Base-by-base conservation (phyloP, 768 basidiomycete species). In the Russula earlei region DNA sequence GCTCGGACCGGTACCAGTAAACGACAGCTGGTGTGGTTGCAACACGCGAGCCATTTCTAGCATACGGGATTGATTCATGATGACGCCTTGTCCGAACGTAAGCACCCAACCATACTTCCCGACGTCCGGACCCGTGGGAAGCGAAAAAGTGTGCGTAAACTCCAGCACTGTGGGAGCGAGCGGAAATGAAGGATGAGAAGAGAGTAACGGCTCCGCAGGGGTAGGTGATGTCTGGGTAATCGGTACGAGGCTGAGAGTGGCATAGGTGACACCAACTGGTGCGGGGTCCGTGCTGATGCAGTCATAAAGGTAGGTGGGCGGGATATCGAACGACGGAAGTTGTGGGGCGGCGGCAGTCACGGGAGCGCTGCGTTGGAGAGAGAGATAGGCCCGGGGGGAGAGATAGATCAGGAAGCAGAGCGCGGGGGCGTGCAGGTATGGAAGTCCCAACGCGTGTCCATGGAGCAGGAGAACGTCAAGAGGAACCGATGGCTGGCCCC, bases 21-120 rank as follows among this genome's bases (percentile, higher is more conserved):
- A 64, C 49, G 72, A 74, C 58, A 79, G 69, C 2, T 73, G 76
- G 38, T 79, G 67, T 37, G 77, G 76, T 64, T 83, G 78, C 40
- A 85, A 72, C 3, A 84, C 72, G 9, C 77, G 69, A 61, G 87
- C 86, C 51, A 91, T 83, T 40, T 84, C 85, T 54, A 78, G 77
- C 79, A 90, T 80, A 45, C 84, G 77, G 19, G 77, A 77, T 67
- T 89, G 87, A 59, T 80, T 83, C 74, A 89, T 78, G 14, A 89
- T 80, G 42, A 90, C 66, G 20, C 88, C 87, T 20, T 74, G 74
- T 1, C 85, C 86, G 63, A 91, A 89, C 65, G 88, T 85, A 22
- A 91, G 76, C 12, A 82, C 71, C 85, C 88, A 90, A 1, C 75
- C 70, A 62, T 65, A 62, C 55, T 64, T 51, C 48, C 70, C 62